These are phyloP conservation scores for Durusdinium trenchii DNA, from an alignment of 73 alveolate species.

Conservation along the genomic window DNA sequence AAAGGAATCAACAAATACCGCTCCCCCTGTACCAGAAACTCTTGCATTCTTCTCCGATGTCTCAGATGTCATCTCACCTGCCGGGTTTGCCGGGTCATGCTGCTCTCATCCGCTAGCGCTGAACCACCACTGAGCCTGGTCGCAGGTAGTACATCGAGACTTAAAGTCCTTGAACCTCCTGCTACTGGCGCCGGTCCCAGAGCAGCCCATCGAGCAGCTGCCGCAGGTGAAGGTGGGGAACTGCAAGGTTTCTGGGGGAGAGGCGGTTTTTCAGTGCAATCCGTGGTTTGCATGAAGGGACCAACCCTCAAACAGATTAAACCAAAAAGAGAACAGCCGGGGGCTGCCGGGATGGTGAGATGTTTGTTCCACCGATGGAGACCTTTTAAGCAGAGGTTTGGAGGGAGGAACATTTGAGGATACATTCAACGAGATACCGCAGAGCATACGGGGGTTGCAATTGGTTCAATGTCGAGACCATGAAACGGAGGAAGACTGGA, in stretches of 20 bases:
- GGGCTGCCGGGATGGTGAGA: background rate
- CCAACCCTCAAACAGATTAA: too few species aligned
- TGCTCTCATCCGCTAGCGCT: background rate
- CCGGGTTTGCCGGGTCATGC: background rate
- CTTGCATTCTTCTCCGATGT: too few species aligned
- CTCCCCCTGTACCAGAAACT: too few species aligned
- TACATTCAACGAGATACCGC: too few species aligned
- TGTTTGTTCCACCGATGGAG: background rate
- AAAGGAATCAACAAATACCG: too few species aligned
- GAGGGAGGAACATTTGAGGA: background rate
- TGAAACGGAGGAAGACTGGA: too few species aligned
- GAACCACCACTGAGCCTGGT: background rate
- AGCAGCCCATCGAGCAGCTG: constrained; percentile 26
- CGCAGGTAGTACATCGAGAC: constrained; percentile 96
- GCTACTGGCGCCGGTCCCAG: constrained; percentile 95
- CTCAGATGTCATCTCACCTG: too few species aligned
- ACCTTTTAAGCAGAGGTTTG: background rate
- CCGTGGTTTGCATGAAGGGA: too few species aligned
- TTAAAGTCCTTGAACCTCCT: constrained; percentile 97
- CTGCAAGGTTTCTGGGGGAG: background rate
- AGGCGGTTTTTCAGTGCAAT: too few species aligned
- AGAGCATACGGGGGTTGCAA: too few species aligned
- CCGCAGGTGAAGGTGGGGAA: constrained; percentile 63
- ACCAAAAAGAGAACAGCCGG: too few species aligned
- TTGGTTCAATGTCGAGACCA: too few species aligned